Percentiles rank a stretch among this genome's conserved stretches.
Evolutionary conservation across 345 rosid species (phyloP).

Genomic region (Hibiscus mutabilis): DNA sequence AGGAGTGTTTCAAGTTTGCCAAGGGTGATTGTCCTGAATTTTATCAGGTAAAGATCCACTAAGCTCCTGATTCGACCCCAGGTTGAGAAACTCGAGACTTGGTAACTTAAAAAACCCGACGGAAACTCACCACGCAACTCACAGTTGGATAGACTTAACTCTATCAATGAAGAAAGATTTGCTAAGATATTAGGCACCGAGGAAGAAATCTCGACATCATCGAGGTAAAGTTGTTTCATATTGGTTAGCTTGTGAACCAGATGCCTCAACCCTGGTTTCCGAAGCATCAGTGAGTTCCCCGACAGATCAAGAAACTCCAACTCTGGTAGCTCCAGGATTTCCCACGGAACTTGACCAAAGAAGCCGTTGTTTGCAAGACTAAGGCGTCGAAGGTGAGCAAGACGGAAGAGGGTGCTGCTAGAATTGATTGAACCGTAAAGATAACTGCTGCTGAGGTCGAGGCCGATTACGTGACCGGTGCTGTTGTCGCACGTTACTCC

Average conservation of each 20-base stretch:
- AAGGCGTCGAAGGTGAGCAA: conserved; percentile 6
- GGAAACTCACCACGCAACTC: conserved; percentile 1
- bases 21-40: no score
- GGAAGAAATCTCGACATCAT: not conserved
- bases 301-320: not conserved
- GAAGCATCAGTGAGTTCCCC: not conserved
- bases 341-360: not conserved
- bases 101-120: not conserved
- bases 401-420: conserved; percentile 18
- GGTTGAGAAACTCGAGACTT: not conserved
- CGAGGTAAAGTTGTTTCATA: not conserved
- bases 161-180: not conserved
- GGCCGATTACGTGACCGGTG: conserved; percentile 15
- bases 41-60: no score
- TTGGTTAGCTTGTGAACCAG: not conserved
- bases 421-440: conserved; percentile 14
- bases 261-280: not conserved
- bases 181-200: not conserved
- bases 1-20: no score
- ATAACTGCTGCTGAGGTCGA: conserved; percentile 6
- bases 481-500: conserved; percentile 6
- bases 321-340: not conserved
- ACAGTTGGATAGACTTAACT: not conserved
- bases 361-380: conserved; percentile 10
- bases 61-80: not conserved